Conservation (phyloP, 305 asterid genomes). For the Nicotiana rustica region DNA sequence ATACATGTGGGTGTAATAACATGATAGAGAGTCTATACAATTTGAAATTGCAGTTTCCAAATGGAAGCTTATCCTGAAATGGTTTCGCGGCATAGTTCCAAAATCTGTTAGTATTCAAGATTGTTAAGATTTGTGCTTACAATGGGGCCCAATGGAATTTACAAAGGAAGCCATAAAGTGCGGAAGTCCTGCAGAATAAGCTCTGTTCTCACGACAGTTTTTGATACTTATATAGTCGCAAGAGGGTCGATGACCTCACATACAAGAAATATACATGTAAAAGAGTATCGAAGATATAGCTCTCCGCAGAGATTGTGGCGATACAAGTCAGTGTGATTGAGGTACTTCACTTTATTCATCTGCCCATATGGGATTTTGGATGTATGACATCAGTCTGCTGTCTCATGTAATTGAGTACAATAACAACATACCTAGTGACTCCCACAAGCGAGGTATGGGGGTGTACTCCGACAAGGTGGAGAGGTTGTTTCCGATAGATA, state of each 20-base stretch:
- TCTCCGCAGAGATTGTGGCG: background rate
- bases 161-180: constrained; percentile 5
- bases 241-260: background rate
- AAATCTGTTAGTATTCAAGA: background rate
- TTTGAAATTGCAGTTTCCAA: background rate
- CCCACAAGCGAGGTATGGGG: too few species aligned
- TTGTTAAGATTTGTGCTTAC: background rate
- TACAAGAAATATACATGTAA: background rate
- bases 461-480: too few species aligned
- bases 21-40: background rate
- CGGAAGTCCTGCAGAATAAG: background rate
- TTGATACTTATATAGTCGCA: background rate
- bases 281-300: background rate
- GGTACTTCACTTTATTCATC: background rate
- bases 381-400: background rate
- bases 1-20: background rate
- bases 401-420: background rate
- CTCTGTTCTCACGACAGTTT: background rate
- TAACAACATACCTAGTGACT: too few species aligned
- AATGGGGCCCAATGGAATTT: background rate
- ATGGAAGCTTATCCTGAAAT: background rate
- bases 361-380: background rate
- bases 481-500: too few species aligned
- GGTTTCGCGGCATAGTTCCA: background rate
- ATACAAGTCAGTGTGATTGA: constrained; percentile 18